Conservation (phyloP, 1,284 basidiomycete species). For the Pyrrhoderma noxium region DNA sequence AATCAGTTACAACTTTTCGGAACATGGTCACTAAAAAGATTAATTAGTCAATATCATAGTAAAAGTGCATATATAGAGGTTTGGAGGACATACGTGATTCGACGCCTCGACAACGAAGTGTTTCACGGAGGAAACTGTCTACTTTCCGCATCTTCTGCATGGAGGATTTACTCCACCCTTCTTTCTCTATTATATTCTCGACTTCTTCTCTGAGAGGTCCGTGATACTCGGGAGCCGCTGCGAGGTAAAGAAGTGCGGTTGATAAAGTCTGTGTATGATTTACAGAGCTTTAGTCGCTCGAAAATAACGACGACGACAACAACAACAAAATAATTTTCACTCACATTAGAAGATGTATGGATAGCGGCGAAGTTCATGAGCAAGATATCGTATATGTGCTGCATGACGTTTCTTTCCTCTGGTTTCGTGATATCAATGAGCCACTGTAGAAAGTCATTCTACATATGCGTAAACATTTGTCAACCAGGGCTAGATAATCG, state of each 20-base stretch:
- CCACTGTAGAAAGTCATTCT: conserved; percentile 40
- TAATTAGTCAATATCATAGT: background rate
- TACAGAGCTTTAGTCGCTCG: conserved; percentile 7
- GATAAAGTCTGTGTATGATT: conserved; percentile 32
- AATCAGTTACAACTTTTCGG: conserved; percentile 31
- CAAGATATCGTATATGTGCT: conserved; percentile 30
- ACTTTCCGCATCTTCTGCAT: conserved; percentile 36
- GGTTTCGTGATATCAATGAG: conserved; percentile 34
- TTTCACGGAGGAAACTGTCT: conserved; percentile 43
- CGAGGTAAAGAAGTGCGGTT: conserved; percentile 31
- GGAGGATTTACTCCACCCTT: conserved; percentile 39
- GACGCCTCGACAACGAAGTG: conserved; percentile 29
- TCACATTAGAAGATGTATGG: conserved; percentile 31
- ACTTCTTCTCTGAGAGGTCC: conserved; percentile 38
- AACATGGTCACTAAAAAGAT: conserved; percentile 30
- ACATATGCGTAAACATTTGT: background rate
- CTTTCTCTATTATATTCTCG: conserved; percentile 28
- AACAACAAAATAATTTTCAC: conserved; percentile 30
- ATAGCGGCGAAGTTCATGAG: conserved; percentile 34
- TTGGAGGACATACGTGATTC: conserved; percentile 19
- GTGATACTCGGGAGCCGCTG: conserved; percentile 32
- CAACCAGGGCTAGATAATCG: too few species aligned
- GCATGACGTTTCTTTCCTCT: conserved; percentile 26
- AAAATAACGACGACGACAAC: conserved; percentile 23
- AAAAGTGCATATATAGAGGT: conserved; percentile 20